Evolutionary conservation across 495 filamentous ascomycete species (phyloP).

Genomic region (Parathielavia appendiculata): DNA sequence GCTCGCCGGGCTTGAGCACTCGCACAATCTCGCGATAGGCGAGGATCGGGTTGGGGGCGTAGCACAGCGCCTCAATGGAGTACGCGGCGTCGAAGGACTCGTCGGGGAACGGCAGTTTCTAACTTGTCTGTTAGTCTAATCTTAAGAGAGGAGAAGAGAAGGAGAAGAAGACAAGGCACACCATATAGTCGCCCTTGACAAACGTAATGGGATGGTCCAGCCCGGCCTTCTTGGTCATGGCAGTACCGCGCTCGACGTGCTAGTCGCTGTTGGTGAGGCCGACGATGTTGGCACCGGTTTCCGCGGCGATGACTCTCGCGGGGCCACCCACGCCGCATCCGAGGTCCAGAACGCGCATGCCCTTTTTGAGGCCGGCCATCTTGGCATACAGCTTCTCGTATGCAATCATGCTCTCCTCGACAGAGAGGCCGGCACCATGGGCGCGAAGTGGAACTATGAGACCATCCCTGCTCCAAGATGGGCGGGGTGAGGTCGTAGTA

Average conservation of each 20-base stretch:
- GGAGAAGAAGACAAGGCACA: neutral
- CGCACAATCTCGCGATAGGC: conserved; percentile 21
- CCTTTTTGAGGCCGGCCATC: conserved; percentile 14
- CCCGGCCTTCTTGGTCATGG: conserved; percentile 15
- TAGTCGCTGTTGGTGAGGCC: conserved; percentile 22
- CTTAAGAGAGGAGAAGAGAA: neutral
- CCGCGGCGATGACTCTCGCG: conserved; percentile 13
- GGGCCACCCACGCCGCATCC: conserved; percentile 23
- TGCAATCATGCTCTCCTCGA: conserved; percentile 18
- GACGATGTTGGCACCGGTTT: conserved; percentile 13
- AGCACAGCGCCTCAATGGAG: conserved; percentile 21
- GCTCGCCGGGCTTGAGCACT: conserved; percentile 22
- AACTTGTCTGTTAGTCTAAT: neutral
- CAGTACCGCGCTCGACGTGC: conserved; percentile 20
- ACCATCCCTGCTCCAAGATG: conserved; percentile 18
- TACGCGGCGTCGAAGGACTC: conserved; percentile 23
- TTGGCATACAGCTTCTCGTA: conserved; percentile 20
- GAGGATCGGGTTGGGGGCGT: conserved; percentile 11
- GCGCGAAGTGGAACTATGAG: conserved; percentile 24
- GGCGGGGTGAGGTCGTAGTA: conserved; percentile 18
- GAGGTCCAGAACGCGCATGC: conserved; percentile 20
- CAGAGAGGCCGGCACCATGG: conserved; percentile 15
- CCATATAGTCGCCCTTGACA: conserved; percentile 16
- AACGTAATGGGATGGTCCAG: conserved; percentile 9
- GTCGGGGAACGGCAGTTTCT: conserved; percentile 24